A percentile compares a stretch with the other conserved stretches of the same genome.
Conservation (phyloP, 2,329 filamentous ascomycete genomes). For the Fusarium nodosum region DNA sequence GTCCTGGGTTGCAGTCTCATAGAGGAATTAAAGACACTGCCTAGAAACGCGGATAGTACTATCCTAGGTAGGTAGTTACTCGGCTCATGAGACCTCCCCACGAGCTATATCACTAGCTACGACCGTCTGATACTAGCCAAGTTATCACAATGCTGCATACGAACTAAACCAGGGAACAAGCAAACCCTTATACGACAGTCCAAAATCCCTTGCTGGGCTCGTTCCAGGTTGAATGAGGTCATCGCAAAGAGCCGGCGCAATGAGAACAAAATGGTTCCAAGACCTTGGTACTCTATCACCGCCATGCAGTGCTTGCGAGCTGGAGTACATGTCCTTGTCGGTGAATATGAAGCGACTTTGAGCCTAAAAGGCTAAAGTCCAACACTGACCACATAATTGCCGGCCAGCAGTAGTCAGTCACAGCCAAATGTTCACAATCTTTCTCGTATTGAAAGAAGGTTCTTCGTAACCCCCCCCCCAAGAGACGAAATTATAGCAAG, state of each 20-base stretch:
- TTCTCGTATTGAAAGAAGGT: not conserved
- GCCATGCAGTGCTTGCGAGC: not conserved
- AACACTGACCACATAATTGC: not conserved
- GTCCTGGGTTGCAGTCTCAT: not conserved
- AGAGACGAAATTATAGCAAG: too few relatives aligned
- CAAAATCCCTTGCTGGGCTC: not conserved
- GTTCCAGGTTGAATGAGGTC: not conserved
- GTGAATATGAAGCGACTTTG: not conserved
- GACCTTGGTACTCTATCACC: not conserved
- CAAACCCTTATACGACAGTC: too few relatives aligned
- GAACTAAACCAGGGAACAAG: not conserved
- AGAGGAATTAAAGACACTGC: not conserved
- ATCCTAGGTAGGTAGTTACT: conserved; percentile 8
- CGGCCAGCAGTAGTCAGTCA: conserved; percentile 28
- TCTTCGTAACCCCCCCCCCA: not conserved
- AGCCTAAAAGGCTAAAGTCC: not conserved
- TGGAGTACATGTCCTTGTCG: not conserved
- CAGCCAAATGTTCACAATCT: not conserved
- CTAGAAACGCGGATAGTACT: not conserved
- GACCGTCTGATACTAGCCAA: not conserved
- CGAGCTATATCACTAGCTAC: conserved; percentile 23
- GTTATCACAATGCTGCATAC: not conserved
- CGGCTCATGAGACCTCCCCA: conserved; percentile 32
- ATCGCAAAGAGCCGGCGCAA: not conserved
- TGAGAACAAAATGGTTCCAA: not conserved